Evolutionary conservation across 2,329 filamentous ascomycete species (phyloP), one percentile per base, ranked within the genome.

Genomic region (Spiromastix sp.): DNA sequence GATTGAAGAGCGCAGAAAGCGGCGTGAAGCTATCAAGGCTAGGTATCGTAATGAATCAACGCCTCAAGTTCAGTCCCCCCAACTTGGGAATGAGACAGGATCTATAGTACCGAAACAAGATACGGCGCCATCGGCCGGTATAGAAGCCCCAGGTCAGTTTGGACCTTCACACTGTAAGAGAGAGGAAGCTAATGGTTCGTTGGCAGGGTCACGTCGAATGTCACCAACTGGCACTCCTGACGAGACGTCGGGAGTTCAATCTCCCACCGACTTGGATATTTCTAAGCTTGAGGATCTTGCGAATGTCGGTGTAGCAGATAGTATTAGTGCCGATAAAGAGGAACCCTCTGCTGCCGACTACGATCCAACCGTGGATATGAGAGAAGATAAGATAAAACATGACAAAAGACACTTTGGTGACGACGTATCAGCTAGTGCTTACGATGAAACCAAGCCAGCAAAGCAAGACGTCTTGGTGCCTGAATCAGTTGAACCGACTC

Each of bases 271-370:
- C 8, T 71, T 84, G 42, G 71, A 76, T 39, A 69, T 85, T 48
- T 64, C 73, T 48, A 72, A 77, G 48, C 81, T 85, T 51, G 69
- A 74, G 38, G 74, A 79, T 45, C 68, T 85, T 44, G 74, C 77
- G 57, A 82, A 84, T 51, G 46, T 56, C 42, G 44, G 52, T 48
- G 43, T 39, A 42, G 46, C 53, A 38, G 45, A 57, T 44, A 47
- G 60, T 43, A 47, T 55, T 27, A 55, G 55, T 45, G 57, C 60
- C 43, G 72, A 76, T 30, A 71, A 72, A 35, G 80, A 91, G 49
- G 85, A 81, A 5, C 82, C 84, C 4, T 94, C 86, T n/a, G 87
- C 87, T 30, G 86, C 85, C 40, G 85, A 94, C 57, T 94, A 94
- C 55, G 85, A 94, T 52, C 87, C 87, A 1, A 91, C 79, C 1